Percentiles rank a stretch among this genome's conserved stretches.
Evolutionary conservation across 306 rosid species (phyloP).

Genomic region (Senna siamea): DNA sequence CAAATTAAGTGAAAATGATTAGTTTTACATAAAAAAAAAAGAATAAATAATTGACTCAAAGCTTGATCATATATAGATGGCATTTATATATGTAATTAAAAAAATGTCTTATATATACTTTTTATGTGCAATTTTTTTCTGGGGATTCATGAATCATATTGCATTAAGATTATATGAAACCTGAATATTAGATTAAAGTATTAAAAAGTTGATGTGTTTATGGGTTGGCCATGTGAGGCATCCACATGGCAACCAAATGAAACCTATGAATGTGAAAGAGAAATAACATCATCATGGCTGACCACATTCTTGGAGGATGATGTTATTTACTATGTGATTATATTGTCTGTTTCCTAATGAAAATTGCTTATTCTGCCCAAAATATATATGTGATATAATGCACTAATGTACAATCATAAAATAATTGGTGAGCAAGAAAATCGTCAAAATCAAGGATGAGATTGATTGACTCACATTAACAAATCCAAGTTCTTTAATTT

Average conservation of each 20-base stretch:
- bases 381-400: too few relatives aligned
- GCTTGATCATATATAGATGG: too few relatives aligned
- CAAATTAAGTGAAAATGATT: too few relatives aligned
- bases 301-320: conserved; percentile 41
- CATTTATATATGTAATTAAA: too few relatives aligned
- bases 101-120: too few relatives aligned
- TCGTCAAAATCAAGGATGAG: too few relatives aligned
- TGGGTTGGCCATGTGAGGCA: conserved; percentile 69
- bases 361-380: neutral
- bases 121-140: neutral
- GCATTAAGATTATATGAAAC: neutral
- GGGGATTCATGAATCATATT: conserved; percentile 19
- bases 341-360: conserved; percentile 31
- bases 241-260: conserved; percentile 54
- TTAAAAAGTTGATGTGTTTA: conserved; percentile 14
- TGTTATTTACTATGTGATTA: conserved; percentile 42
- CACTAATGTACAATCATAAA: too few relatives aligned
- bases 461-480: too few relatives aligned
- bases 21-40: too few relatives aligned
- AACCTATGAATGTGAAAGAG: conserved; percentile 21
- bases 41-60: too few relatives aligned
- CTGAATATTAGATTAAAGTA: conserved; percentile 14
- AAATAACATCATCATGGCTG: neutral
- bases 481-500: too few relatives aligned
- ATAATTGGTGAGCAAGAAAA: too few relatives aligned